Percentiles rank a stretch among this genome's conserved stretches.
Evolutionary conservation across 1,284 basidiomycete species (phyloP).

Genomic region (Ceratobasidium theobromae): DNA sequence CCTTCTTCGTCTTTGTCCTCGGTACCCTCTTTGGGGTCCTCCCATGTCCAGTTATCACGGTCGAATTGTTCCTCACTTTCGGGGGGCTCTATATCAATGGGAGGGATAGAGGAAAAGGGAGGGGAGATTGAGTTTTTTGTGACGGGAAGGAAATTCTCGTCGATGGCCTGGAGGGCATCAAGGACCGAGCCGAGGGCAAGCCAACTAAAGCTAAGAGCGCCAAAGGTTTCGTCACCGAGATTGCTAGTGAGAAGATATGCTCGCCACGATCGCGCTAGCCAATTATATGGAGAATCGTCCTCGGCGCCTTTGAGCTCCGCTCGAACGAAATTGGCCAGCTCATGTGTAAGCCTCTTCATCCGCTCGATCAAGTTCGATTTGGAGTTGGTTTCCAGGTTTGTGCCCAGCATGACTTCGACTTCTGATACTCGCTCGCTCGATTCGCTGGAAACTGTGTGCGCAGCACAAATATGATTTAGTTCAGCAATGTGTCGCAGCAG

Average conservation of each 20-base stretch:
- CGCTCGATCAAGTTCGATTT: conserved; percentile 28
- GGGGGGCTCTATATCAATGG: not conserved
- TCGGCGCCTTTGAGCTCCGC: conserved; percentile 7
- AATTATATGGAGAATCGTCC: not conserved
- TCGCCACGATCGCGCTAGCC: conserved; percentile 31
- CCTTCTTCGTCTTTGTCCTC: not conserved
- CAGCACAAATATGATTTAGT: conserved; percentile 32
- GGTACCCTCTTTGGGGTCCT: not conserved
- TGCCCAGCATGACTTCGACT: conserved; percentile 33
- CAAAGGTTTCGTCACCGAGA: conserved; percentile 48
- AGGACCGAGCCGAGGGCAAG: conserved; percentile 58
- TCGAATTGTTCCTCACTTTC: not conserved
- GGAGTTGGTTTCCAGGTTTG: conserved; percentile 16
- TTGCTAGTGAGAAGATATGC: not conserved
- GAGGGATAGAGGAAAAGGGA: not conserved
- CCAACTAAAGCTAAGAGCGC: conserved; percentile 62
- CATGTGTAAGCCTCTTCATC: conserved; percentile 14
- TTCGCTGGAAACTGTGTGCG: conserved; percentile 26
- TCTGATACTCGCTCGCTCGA: conserved; percentile 24
- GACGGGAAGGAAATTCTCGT: conserved; percentile 14
- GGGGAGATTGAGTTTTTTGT: not conserved
- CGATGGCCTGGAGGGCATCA: conserved; percentile 38
- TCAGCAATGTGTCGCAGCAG: conserved; percentile 22
- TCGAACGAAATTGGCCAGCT: conserved; percentile 1
- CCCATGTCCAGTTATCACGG: not conserved